phyloP scores from a whole-genome alignment of 2,329 filamentous ascomycete species.

The Cadophora luteo-olivacea region DNA sequence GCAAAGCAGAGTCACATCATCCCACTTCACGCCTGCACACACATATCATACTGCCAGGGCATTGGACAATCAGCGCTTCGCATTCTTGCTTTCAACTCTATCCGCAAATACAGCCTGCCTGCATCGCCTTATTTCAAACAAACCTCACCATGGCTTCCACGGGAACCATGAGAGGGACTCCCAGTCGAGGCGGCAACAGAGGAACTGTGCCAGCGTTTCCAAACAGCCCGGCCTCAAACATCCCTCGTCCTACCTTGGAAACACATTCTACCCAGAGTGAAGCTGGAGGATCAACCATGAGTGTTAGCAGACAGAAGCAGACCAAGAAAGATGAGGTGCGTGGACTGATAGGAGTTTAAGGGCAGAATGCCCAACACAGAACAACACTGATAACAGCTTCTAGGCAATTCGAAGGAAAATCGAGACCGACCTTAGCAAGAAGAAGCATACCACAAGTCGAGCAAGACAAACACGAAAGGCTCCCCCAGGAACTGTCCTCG shows the following conservation, averaged over 20 bases:
- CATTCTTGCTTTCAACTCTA: conserved; percentile 26
- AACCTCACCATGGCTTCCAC: conserved; percentile 39
- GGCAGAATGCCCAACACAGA: neutral
- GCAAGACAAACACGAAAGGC: conserved; percentile 90
- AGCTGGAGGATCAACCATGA: conserved; percentile 70
- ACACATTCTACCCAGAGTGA: conserved; percentile 58
- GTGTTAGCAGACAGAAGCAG: conserved; percentile 94
- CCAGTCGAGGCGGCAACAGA: conserved; percentile 65
- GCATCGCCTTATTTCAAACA: conserved; percentile 8
- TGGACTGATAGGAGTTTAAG: conserved; percentile 15
- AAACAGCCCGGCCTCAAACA: conserved; percentile 70
- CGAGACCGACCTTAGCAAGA: conserved; percentile 97
- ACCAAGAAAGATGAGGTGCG: conserved; percentile 96
- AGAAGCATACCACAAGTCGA: conserved; percentile 81
- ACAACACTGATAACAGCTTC: conserved; percentile 33
- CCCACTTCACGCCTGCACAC: neutral
- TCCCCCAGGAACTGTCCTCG: conserved; percentile 93
- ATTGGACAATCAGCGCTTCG: conserved; percentile 30
- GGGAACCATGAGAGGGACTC: conserved; percentile 71
- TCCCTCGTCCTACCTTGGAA: conserved; percentile 76
- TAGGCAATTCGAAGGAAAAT: conserved; percentile 97
- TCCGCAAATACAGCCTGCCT: neutral
- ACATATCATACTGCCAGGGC: neutral
- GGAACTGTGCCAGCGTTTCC: conserved; percentile 62
- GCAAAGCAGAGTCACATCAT: conserved; percentile 3